These are phyloP conservation scores for Cetradonia linearis DNA, from an alignment of 495 filamentous ascomycete species.

Conservation along the genomic window DNA sequence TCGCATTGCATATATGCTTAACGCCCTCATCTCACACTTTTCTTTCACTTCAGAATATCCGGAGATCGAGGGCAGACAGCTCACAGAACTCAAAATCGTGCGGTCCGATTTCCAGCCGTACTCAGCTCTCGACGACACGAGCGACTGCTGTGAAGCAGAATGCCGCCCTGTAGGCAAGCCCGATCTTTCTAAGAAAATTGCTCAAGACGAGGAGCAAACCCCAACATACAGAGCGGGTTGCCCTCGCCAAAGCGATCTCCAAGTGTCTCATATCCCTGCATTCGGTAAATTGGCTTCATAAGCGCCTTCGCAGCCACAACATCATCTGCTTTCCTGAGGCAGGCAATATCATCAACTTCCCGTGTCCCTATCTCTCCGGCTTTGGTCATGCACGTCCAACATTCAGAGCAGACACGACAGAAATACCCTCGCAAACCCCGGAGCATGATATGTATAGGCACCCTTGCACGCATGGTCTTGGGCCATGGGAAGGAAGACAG, in stretches of 20 bases:
- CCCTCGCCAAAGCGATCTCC: constrained; percentile 15
- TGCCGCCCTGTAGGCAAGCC: background rate
- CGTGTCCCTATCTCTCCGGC: constrained; percentile 24
- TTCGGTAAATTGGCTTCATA: constrained; percentile 49
- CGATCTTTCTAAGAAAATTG: constrained; percentile 1
- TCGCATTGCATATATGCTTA: too few species aligned
- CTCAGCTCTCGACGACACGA: background rate
- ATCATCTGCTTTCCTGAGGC: constrained; percentile 38
- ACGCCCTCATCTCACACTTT: too few species aligned
- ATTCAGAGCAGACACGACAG: constrained; percentile 16
- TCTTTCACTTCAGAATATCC: background rate
- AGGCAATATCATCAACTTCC: constrained; percentile 6
- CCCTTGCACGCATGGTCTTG: constrained; percentile 21
- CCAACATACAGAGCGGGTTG: constrained; percentile 8
- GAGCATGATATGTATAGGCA: constrained; percentile 29
- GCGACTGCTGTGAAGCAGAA: background rate
- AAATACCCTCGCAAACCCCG: constrained; percentile 16
- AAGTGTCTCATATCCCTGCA: constrained; percentile 31
- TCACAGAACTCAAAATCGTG: background rate
- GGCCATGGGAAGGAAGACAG: background rate
- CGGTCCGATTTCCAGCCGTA: background rate
- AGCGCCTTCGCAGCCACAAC: constrained; percentile 43
- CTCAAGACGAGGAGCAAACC: constrained; percentile 2
- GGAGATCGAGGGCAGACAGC: background rate
- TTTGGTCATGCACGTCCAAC: constrained; percentile 28